Evolutionary conservation across 106 monocot genomes (phyloP), one percentile per base, ranked within the genome.

Genomic region (Dendrobium nobile): DNA sequence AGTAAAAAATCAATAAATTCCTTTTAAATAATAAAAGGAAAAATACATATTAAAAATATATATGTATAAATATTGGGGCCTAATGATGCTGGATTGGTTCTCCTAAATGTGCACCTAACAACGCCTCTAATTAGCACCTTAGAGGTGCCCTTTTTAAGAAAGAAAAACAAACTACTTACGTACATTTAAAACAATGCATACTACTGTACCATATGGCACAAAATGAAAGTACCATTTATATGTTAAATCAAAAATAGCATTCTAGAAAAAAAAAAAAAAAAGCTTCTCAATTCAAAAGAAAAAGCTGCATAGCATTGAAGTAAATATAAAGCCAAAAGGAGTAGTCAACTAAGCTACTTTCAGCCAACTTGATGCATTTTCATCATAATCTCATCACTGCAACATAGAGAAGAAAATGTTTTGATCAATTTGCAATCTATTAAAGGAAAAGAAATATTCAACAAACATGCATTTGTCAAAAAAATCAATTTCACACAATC

Each of bases 271-370:
- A 28, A 28, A 28, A 79, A 88, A 84, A 43, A 77, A 85, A 28
- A 72, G 9, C 41, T 74, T 74, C 40, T 74, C 42, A 74, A 74
- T 20, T 77, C 84, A 83, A 26, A 94, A 88, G 55, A 86, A 84
- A 86, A 91, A 80, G 15, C 79, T 18, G 44, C 85, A 87, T 61
- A 86, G 86, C 27, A 75, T 51, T 77, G 81, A 79, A 75, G 86
- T 87, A 75, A 94, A 78, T 73, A 93, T 43, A 77, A 92, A 79
- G 9, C 94, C 92, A 82, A 94, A 72, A 51, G 93, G 91, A 59
- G 92, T 87, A 42, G 88, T 84, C 87, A 92, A 85, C 94, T 92
- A 90, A 78, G 92, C 87, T 82, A 94, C 75, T 84, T 79, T 97
- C 86, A 97, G 48, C 54, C 94, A 78, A 27, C 45, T 73, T 80